Evolutionary conservation across 176 grass and related monocot genomes (phyloP), one percentile per base, ranked within the genome.

Genomic region (Pharus latifolius): DNA sequence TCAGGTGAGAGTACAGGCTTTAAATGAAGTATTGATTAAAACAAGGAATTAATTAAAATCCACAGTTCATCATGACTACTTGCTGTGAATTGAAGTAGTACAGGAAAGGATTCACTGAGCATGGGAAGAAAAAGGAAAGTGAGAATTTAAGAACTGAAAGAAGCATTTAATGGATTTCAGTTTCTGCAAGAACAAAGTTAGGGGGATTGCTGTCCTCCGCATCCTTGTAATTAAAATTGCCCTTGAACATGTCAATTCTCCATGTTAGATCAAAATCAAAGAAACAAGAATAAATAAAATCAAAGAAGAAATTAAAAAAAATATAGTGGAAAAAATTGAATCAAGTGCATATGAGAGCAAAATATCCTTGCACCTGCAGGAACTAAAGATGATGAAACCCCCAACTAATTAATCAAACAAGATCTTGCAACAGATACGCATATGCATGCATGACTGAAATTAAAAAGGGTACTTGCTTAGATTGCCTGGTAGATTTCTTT

Each of bases 401-500:
- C 70, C n/a, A n/a, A n/a, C n/a, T n/a, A 80, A 85, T 56, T 70
- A 74, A 69, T 65, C 63, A 80, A 64, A 80, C 77, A 74, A 86
- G 59, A 76, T 81, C 72, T 76, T 4, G 58, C 4, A 49, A 60
- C 63, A 58, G 28, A 23, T 56, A 52, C 58, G 57, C 13, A 51
- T 18, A n/a, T 72, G 69, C 80, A 76, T 82, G 78, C 71, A 83
- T 41, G 72, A 42, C 31, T 34, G 32, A 74, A 82, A 87, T 40
- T 26, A 42, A 29, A 68, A 81, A 46, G 49, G 59, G 66, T 78
- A 78, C 80, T 81, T 80, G 84, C 67, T 51, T 86, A 77, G 74
- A 76, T 93, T 88, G 76, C 95, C 87, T 72, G 90, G 87, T 67
- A 91, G 45, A 70, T 77, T 98, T 49, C 90, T 90, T 75, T 90